Conservation (phyloP, 257 asterid species). For the Solanum tarijense region DNA sequence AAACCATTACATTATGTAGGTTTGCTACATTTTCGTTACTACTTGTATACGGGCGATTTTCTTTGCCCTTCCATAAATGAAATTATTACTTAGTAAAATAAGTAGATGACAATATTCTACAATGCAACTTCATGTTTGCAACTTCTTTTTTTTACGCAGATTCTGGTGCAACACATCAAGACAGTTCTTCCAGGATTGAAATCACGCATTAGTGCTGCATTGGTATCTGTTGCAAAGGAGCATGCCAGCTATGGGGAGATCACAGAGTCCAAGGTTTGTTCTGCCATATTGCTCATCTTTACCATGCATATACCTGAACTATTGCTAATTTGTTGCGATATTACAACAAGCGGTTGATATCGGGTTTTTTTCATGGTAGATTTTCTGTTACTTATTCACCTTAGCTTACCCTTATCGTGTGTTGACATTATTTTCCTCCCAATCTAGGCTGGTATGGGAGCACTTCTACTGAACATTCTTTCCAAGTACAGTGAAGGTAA, state of each 20-base stretch:
- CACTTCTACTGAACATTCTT: constrained; percentile 73
- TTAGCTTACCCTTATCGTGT: not conserved
- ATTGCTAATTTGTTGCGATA: not conserved
- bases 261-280: constrained; percentile 75
- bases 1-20: not conserved
- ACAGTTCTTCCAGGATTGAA: constrained; percentile 87
- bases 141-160: constrained; percentile 24
- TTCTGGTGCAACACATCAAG: constrained; percentile 80
- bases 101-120: not conserved
- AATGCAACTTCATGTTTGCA: not conserved
- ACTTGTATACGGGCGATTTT: not conserved
- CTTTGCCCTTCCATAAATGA: not conserved
- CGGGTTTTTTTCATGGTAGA: not conserved
- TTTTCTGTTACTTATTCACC: not conserved
- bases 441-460: constrained; percentile 86
- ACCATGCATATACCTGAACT: not conserved
- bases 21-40: not conserved
- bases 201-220: constrained; percentile 64
- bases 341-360: not conserved
- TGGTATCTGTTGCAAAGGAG: constrained; percentile 91
- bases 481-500: constrained; percentile 89
- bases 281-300: not conserved
- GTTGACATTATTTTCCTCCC: not conserved
- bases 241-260: constrained; percentile 92
- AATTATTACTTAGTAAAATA: not conserved